Evolutionary conservation across 495 filamentous ascomycete species (phyloP).

Genomic region (Talaromyces trachyspermus): DNA sequence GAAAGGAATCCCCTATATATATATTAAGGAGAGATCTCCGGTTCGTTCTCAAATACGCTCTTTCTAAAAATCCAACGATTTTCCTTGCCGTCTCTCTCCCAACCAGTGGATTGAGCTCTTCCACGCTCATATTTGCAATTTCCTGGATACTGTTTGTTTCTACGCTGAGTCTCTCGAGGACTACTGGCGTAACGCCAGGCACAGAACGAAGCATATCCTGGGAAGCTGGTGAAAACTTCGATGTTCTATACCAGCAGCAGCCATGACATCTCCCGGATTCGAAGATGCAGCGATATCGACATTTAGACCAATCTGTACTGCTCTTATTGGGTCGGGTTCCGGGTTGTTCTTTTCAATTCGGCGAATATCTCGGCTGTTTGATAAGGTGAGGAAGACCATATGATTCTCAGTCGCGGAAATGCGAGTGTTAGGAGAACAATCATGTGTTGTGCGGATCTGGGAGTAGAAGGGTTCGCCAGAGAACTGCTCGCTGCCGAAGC

Average conservation of each 20-base stretch:
- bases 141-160: slow-evolving; percentile 72
- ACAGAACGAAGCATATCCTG: slow-evolving; percentile 85
- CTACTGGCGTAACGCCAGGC: slow-evolving; percentile 78
- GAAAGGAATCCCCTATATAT: no score
- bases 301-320: slow-evolving; percentile 75
- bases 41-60: slow-evolving; percentile 56
- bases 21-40: no score
- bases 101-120: slow-evolving; percentile 63
- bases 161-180: slow-evolving; percentile 58
- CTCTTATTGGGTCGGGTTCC: slow-evolving; percentile 85
- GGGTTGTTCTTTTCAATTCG: slow-evolving; percentile 79
- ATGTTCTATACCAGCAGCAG: slow-evolving; percentile 45
- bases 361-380: slow-evolving; percentile 97
- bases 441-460: slow-evolving; percentile 80
- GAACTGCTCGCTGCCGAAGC: slow-evolving; percentile 42
- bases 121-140: slow-evolving; percentile 77
- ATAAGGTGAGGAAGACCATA: slow-evolving; percentile 90
- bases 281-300: slow-evolving; percentile 44
- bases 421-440: slow-evolving; percentile 88
- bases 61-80: slow-evolving; percentile 79
- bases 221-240: slow-evolving; percentile 57
- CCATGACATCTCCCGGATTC: slow-evolving; percentile 51
- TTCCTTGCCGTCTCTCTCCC: slow-evolving; percentile 73
- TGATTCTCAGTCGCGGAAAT: slow-evolving; percentile 80
- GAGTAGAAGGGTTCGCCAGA: slow-evolving; percentile 35